These are phyloP conservation scores for Clarkia xantiana DNA, from an alignment of 345 rosid genomes.

Conservation along the genomic window DNA sequence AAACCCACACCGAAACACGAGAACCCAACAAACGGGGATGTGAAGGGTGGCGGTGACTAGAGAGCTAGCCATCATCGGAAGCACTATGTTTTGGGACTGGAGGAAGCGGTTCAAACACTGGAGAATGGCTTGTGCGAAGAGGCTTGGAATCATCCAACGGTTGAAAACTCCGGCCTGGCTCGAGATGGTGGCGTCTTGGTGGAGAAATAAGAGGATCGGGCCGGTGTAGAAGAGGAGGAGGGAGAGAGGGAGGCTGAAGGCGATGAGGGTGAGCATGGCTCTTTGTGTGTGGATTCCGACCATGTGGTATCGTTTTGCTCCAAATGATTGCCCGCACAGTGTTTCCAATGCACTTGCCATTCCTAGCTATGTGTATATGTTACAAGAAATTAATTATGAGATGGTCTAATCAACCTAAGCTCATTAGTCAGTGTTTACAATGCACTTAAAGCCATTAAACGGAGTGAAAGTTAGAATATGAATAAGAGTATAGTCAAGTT, in stretches of 20 bases:
- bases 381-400: too few relatives aligned
- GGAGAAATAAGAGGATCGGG: constrained; percentile 24
- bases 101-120: constrained; percentile 51
- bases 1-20: constrained; percentile 23
- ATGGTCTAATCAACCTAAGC: too few relatives aligned
- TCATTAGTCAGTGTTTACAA: too few relatives aligned
- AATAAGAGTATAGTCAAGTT: too few relatives aligned
- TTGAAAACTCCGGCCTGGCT: constrained; percentile 26
- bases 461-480: too few relatives aligned
- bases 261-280: constrained; percentile 43
- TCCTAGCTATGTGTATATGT: constrained; percentile 49
- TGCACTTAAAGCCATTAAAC: too few relatives aligned
- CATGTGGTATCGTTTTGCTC: constrained; percentile 53
- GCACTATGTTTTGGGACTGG: constrained; percentile 43
- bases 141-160: constrained; percentile 48
- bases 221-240: constrained; percentile 30
- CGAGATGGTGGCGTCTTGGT: constrained; percentile 32
- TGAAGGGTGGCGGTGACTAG: constrained; percentile 21
- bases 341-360: constrained; percentile 64
- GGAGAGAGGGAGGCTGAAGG: constrained; percentile 36
- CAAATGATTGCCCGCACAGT: constrained; percentile 55
- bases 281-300: constrained; percentile 50
- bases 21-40: constrained; percentile 25
- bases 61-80: constrained; percentile 33
- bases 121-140: constrained; percentile 38